Evolutionary conservation across 2,329 filamentous ascomycete species (phyloP).

Genomic region (Cyphellophora europaea): DNA sequence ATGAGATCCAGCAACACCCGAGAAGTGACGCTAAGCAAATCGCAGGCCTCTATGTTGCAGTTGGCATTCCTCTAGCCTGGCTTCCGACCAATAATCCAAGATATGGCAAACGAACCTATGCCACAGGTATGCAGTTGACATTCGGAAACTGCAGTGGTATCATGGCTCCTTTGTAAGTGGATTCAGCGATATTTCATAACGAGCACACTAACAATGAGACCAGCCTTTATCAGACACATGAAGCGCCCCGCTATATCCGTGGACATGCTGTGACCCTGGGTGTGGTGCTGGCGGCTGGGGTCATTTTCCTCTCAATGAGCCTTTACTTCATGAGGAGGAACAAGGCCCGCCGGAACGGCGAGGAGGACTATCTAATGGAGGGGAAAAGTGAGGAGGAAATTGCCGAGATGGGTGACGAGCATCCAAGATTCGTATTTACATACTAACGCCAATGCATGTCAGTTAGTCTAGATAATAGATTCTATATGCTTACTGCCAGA

Average conservation of each 20-base stretch:
- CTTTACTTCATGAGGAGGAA: conserved; percentile 44
- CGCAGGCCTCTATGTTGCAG: no score
- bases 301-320: conserved; percentile 48
- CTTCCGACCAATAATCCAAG: conserved; percentile 56
- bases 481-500: no score
- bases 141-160: conserved; percentile 63
- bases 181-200: neutral
- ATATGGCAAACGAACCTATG: conserved; percentile 67
- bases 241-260: conserved; percentile 49
- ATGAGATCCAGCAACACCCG: no score
- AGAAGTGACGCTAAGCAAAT: no score
- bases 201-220: conserved; percentile 2
- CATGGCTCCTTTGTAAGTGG: conserved; percentile 62
- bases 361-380: conserved; percentile 28
- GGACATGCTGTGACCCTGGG: conserved; percentile 54
- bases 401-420: conserved; percentile 33
- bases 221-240: conserved; percentile 29
- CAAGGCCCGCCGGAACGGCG: conserved; percentile 18
- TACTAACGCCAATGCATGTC: no score
- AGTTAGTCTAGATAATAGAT: no score
- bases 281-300: conserved; percentile 46
- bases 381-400: conserved; percentile 32
- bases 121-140: conserved; percentile 59
- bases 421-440: no score
- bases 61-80: conserved; percentile 49